Evolutionary conservation across 1,284 basidiomycete species (phyloP), one percentile per base, ranked within the genome.

Genomic region (Ustilago bromivora): DNA sequence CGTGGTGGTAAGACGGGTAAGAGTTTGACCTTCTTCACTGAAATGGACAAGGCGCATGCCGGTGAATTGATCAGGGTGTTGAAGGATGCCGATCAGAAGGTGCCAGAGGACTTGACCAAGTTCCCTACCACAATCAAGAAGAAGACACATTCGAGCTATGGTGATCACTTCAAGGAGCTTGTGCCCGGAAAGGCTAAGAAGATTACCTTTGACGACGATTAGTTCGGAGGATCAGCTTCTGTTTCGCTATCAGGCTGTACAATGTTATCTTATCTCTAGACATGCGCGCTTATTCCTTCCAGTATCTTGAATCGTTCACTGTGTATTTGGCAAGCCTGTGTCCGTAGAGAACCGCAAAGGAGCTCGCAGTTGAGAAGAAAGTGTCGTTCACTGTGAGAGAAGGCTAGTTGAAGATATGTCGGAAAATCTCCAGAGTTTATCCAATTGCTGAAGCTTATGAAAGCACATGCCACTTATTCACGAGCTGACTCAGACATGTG

Each of bases 61-160:
- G 96, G 97, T 12, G 96, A 98, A 87, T 90, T 98, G 64, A 95
- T 95, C 82, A 90, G 94, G 12, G 94, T 99, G 47, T 89, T 99
- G 61, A 89, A 93, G 67, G 97, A 99, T 85, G 92, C 93, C 35
- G 94, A 93, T 28, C 95, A 88, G 52, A 87, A 87, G 34, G 87
- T 88, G n/a, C 91, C 92, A 56, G 91, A 93, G 82, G 92, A 88
- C 31, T 89, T 98, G 88, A 91, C 92, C 82, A 92, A 92, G 85
- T 98, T 98, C 89, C 95, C 96, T 40, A 94, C 95, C 12, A 82
- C 95, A 57, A 96, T 98, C 88, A 97, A 97, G 89, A 98, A 98
- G 89, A 96, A 93, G 89, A 91, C 92, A 68, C 94, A 95, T 79
- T 88, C 92, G 57, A 92, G 90, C 57, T 87, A 87, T 66, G 86